These are phyloP conservation scores for Bryum argenteum DNA, from an alignment of 225 moss, liverwort and hornwort genomes.

Conservation along the genomic window DNA sequence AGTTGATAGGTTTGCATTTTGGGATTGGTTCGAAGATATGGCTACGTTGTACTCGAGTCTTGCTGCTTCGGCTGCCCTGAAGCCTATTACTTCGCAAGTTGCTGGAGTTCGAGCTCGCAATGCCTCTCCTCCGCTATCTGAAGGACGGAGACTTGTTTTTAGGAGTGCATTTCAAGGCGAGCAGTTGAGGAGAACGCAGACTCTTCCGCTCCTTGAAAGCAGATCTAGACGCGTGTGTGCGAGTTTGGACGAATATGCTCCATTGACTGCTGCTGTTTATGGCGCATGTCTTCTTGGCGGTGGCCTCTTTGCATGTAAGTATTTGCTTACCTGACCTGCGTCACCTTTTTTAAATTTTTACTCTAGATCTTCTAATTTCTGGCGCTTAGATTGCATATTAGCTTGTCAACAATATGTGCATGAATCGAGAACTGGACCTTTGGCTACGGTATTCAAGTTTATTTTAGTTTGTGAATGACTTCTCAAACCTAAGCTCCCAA, in stretches of 20 bases:
- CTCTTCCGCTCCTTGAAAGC: conserved; percentile 22
- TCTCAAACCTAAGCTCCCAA: neutral
- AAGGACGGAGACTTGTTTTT: conserved; percentile 24
- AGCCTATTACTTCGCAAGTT: conserved; percentile 32
- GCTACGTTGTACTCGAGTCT: conserved; percentile 42
- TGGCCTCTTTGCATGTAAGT: conserved; percentile 81
- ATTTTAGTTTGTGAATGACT: neutral
- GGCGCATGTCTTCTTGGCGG: conserved; percentile 75
- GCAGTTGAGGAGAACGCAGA: conserved; percentile 25
- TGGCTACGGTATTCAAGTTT: neutral
- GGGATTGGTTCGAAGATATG: conserved; percentile 26
- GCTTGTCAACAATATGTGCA: neutral
- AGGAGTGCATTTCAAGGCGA: conserved; percentile 40
- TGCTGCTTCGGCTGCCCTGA: conserved; percentile 34
- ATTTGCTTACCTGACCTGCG: neutral
- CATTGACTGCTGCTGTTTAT: conserved; percentile 73
- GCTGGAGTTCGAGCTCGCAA: conserved; percentile 35
- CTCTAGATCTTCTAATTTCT: neutral
- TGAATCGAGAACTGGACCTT: conserved; percentile 13
- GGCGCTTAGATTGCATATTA: neutral
- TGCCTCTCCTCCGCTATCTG: conserved; percentile 18
- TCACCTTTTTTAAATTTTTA: conserved; percentile 3
- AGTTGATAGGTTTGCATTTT: conserved; percentile 18
- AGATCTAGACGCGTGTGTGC: conserved; percentile 35
- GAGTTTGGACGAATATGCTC: conserved; percentile 62